phyloP scores from a whole-genome alignment of 2,329 filamentous ascomycete species.

The Fusarium protoensiforme region DNA sequence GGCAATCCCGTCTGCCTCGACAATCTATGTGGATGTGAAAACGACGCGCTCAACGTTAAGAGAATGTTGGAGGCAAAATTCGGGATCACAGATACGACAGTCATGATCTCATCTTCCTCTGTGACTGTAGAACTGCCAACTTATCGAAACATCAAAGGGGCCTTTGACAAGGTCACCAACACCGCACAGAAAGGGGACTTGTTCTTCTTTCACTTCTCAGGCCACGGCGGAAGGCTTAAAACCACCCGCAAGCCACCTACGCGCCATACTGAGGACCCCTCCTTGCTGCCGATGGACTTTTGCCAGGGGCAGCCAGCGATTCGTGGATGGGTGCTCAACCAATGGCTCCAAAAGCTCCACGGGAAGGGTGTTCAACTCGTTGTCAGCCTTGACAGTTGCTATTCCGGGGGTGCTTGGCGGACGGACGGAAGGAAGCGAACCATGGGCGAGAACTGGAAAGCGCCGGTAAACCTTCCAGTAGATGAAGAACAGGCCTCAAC shows the following conservation, averaged over 20 bases:
- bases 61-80: not conserved
- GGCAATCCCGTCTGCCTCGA: not conserved
- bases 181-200: not conserved
- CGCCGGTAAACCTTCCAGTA: not conserved
- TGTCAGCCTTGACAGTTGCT: slow-evolving; percentile 15
- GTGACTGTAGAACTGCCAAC: slow-evolving; percentile 1
- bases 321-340: slow-evolving; percentile 18
- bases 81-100: not conserved
- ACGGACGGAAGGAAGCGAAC: not conserved
- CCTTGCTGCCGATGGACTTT: slow-evolving; percentile 13
- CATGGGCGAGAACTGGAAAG: not conserved
- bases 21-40: not conserved
- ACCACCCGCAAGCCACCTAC: not conserved
- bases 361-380: slow-evolving; percentile 10
- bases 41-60: slow-evolving; percentile 1
- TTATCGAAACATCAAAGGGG: slow-evolving; percentile 4
- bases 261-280: not conserved
- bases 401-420: slow-evolving; percentile 14
- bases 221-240: slow-evolving; percentile 3
- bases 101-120: slow-evolving; percentile 1
- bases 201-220: slow-evolving; percentile 21
- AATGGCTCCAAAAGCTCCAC: slow-evolving; percentile 5
- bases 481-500: not conserved
- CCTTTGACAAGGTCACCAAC: not conserved
- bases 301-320: not conserved